Base-by-base conservation (phyloP, 371 early-diverging fungal species). In the Mucor velutinosus region DNA sequence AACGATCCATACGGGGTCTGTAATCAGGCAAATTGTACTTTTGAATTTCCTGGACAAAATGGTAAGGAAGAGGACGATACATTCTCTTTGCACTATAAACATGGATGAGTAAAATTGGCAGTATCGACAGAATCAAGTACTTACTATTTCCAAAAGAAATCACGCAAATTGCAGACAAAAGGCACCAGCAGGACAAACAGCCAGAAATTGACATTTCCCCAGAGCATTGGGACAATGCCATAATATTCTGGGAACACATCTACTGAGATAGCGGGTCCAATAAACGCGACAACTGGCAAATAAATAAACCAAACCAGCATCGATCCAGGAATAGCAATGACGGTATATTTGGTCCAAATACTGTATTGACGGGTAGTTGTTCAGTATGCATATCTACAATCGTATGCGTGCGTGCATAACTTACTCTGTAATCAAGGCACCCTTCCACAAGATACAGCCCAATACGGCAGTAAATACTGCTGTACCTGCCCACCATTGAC, bases 11-110 rank as follows among this genome's bases (percentile, higher is more conserved):
- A 35, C 97, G 87, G 41, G 99, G 98, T 45, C 97, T 90, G 75
- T 95, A 95, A 73, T 98, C 99, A n/a, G 97, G 97, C 61, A 97
- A 94, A 80, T 97, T 96, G 89, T 90, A 96, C 80, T 98, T 96
- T 78, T 97, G 96, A 56, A 98, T 97, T 80, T 98, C 98, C 80
- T 98, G 98, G 35, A 97, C 94, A 69, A 94, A 94, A 75, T 98
- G 98, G 79, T 97, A 97, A 11, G 93, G 86, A 65, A 88, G 67
- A 19, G 92, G 87, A 53, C 87, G 78, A 77, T 92, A 93, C 87
- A 91, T 93, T 53, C 95, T 90, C 80, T 95, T 92, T 66, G 76
- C 66, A 75, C 92, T 93, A 12, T 30, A 45, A 47, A 51, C 19
- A 49, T n/a, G 55, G 53, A 17, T 49, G 53, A 23, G n/a, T 25